Conservation (phyloP, 2,329 filamentous ascomycete species). For the Helotiales sp. region DNA sequence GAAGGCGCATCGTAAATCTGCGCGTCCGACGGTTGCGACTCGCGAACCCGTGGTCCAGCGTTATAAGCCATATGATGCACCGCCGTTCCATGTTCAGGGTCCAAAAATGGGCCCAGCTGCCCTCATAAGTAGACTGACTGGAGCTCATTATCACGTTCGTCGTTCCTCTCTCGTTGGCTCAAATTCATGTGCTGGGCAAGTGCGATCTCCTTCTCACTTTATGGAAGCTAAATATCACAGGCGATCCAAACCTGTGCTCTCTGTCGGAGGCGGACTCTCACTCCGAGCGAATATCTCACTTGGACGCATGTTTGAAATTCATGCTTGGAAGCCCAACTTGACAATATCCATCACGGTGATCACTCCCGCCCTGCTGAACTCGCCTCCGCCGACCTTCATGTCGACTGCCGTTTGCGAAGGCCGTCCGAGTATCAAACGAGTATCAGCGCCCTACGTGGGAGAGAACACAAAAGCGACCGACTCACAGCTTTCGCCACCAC, state of each 20-base stretch:
- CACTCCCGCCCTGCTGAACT: background rate
- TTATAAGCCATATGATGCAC: too few relatives aligned
- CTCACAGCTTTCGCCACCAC: background rate
- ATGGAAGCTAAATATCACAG: background rate
- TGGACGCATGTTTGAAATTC: constrained; percentile 9
- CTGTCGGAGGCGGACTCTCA: background rate
- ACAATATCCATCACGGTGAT: background rate
- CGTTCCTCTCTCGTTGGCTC: too few relatives aligned
- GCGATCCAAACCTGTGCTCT: background rate
- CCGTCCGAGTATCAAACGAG: constrained; percentile 1
- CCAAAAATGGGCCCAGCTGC: too few relatives aligned
- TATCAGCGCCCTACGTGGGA: background rate
- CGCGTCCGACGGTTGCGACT: too few relatives aligned
- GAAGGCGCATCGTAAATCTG: too few relatives aligned
- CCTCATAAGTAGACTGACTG: too few relatives aligned
- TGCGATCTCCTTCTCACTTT: background rate
- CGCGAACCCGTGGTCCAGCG: too few relatives aligned
- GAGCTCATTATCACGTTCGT: too few relatives aligned
- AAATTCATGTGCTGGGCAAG: too few relatives aligned
- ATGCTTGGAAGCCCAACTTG: background rate
- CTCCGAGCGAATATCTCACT: constrained; percentile 4
- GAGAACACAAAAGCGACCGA: background rate
- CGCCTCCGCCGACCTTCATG: constrained; percentile 3
- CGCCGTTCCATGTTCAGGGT: too few relatives aligned
- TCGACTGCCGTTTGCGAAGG: background rate